Percentiles rank a stretch among this genome's conserved stretches.
phyloP scores from a whole-genome alignment of 75 land plant species.

The Picea glauca region DNA sequence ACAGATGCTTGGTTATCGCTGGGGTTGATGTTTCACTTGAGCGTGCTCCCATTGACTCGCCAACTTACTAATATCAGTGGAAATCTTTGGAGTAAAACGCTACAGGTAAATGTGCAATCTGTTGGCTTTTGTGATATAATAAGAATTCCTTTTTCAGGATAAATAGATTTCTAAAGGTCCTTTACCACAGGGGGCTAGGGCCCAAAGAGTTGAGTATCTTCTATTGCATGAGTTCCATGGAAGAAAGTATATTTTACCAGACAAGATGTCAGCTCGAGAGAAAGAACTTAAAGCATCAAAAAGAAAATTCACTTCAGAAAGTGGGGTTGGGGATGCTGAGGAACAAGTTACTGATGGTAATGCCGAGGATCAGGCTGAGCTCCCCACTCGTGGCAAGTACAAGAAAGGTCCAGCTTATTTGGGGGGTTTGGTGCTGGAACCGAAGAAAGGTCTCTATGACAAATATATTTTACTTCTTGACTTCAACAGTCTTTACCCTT shows the following conservation, averaged over 20 bases:
- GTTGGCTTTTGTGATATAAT: background rate
- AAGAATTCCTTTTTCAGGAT: background rate
- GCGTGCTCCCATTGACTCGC: constrained; percentile 96
- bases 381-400: constrained; percentile 34
- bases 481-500: constrained; percentile 99
- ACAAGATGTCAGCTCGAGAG: constrained; percentile 55
- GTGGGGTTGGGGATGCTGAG: constrained; percentile 19
- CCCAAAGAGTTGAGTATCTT: constrained; percentile 97
- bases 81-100: constrained; percentile 95
- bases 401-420: constrained; percentile 88
- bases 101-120: constrained; percentile 58
- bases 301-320: constrained; percentile 28
- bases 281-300: constrained; percentile 55
- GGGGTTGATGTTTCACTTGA: constrained; percentile 94
- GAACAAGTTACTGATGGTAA: constrained; percentile 19
- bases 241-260: constrained; percentile 91
- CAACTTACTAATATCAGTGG: constrained; percentile 98
- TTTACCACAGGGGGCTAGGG: constrained; percentile 77
- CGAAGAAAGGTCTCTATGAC: constrained; percentile 97
- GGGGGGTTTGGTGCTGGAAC: constrained; percentile 96
- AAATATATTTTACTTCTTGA: constrained; percentile 91
- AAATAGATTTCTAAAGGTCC: background rate
- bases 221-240: constrained; percentile 87
- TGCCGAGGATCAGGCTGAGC: constrained; percentile 37
- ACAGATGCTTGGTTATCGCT: constrained; percentile 98